A percentile compares a stretch with the other conserved stretches of the same genome.
Conservation (phyloP, 805 yeast species). For the Yamadazyma phyllophila region DNA sequence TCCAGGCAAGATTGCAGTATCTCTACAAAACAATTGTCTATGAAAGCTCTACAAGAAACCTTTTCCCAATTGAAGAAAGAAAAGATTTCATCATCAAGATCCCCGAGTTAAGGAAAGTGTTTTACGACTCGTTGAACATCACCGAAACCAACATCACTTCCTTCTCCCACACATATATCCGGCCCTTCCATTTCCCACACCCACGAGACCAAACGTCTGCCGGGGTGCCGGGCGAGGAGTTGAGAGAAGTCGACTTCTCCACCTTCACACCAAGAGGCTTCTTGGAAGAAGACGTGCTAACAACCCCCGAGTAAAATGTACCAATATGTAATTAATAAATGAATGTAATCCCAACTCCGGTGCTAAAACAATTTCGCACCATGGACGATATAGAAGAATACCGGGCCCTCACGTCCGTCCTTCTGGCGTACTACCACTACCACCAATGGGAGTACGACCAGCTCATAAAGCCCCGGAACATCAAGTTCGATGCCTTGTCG, state of each 20-base stretch:
- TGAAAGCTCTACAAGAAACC: constrained; percentile 18
- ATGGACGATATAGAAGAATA: constrained; percentile 30
- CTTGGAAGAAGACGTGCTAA: constrained; percentile 12
- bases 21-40: constrained; percentile 30
- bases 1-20: constrained; percentile 25
- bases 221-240: constrained; percentile 4
- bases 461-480: constrained; percentile 30
- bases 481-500: constrained; percentile 29
- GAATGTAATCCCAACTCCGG: background rate
- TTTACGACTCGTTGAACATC: constrained; percentile 11
- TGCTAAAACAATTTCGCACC: constrained; percentile 1
- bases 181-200: constrained; percentile 17
- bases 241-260: constrained; percentile 14
- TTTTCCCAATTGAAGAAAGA: constrained; percentile 28
- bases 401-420: constrained; percentile 35
- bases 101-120: constrained; percentile 12
- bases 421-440: constrained; percentile 34
- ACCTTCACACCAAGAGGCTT: constrained; percentile 15
- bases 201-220: background rate
- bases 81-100: constrained; percentile 27
- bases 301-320: background rate
- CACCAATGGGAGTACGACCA: constrained; percentile 32
- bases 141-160: constrained; percentile 14
- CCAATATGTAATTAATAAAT: background rate
- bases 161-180: constrained; percentile 16